Percentiles rank a stretch among this genome's conserved stretches.
Evolutionary conservation across 768 basidiomycete genomes (phyloP).

Genomic region (Tricholoma saponaceum): DNA sequence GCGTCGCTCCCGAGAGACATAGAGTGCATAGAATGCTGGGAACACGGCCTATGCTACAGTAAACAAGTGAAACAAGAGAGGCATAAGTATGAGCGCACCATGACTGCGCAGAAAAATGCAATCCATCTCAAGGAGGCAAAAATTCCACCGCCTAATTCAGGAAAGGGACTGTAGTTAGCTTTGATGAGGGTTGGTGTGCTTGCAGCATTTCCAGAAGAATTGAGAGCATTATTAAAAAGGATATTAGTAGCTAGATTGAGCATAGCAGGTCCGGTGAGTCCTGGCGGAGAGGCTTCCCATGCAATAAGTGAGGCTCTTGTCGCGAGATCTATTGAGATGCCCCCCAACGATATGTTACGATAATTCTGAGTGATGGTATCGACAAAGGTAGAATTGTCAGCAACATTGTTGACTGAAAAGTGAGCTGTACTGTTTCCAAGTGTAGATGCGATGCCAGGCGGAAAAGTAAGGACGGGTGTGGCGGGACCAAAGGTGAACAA

Average conservation of each 20-base stretch:
- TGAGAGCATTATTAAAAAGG: conserved; percentile 59
- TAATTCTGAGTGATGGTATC: conserved; percentile 47
- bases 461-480: conserved; percentile 44
- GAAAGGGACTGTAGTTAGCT: conserved; percentile 56
- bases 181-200: conserved; percentile 47
- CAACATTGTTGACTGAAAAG: conserved; percentile 37
- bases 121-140: conserved; percentile 68
- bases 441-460: conserved; percentile 45
- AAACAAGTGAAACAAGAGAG: neutral
- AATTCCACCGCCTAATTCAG: conserved; percentile 50
- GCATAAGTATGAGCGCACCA: conserved; percentile 40
- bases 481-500: conserved; percentile 24
- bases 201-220: conserved; percentile 37
- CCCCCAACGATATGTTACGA: conserved; percentile 57
- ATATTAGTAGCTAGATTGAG: conserved; percentile 69
- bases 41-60: conserved; percentile 50
- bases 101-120: conserved; percentile 67
- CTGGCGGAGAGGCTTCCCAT: conserved; percentile 66
- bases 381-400: conserved; percentile 59
- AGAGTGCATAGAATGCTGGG: conserved; percentile 79
- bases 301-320: conserved; percentile 55
- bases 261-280: conserved; percentile 53
- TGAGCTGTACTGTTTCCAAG: conserved; percentile 38
- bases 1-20: conserved; percentile 69
- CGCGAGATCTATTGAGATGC: conserved; percentile 55